Base-by-base conservation (phyloP, 164 flowering plant genomes). In the Hamamelis virginiana region DNA sequence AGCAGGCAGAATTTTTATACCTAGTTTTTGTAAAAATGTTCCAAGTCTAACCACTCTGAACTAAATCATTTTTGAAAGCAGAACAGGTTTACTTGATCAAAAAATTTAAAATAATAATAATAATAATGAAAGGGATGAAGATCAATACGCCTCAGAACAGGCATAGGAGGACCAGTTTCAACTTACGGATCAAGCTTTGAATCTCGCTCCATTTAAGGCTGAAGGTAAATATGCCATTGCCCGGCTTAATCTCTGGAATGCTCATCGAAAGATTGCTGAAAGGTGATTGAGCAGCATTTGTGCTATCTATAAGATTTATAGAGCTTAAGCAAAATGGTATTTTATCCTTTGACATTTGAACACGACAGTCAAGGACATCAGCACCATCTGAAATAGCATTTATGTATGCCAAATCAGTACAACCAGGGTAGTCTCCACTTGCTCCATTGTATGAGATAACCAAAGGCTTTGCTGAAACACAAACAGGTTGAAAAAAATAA, bases 341-440 rank as follows among this genome's bases (percentile, higher is more conserved):
- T 5, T 89, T 89, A 71, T 93, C 98, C 62, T 77, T 79, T 45
- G 99, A 74, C 80, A 95, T 80, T 79, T 95, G 99, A 57, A 95
- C 97, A 46, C 84, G 74, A 71, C 99, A 96, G 74, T 93, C 99
- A 72, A 96, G 79, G 41, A 85, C 66, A 78, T 96, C 91, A 5
- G 73, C 94, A 59, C 98, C 99, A 81, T 93, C 98, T 66, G 77
- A 65, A 69, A 90, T 84, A 61, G 99, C 99, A 58, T 84, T 77
- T 8, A 18, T 56, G 75, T 96, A 96, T 67, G 99, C 95, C 68
- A 78, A 60, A 76, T 96, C 87, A 52, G 99, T 91, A 63, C 89
- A 86, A 61, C 89, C 87, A 73, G 99, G 92, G 76, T 75, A 91
- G 55, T 85, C 78, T 68, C 98, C 98, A 79, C 98, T 93, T 73